Conservation (phyloP, 805 yeast species). For the Wickerhamiella bombiphila region DNA sequence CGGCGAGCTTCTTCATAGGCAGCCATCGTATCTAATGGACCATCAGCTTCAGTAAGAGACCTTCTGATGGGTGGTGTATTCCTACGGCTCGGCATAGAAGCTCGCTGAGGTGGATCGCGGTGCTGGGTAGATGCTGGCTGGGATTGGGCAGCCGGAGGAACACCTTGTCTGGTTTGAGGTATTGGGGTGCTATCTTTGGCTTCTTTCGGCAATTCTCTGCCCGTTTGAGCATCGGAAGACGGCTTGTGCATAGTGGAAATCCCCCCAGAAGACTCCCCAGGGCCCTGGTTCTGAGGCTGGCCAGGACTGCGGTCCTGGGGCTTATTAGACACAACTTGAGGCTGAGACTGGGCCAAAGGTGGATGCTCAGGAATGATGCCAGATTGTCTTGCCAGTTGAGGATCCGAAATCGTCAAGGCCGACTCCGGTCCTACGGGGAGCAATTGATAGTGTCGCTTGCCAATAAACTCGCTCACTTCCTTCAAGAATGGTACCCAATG, state of each 20-base stretch:
- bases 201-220: background rate
- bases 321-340: background rate
- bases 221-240: background rate
- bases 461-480: conserved; percentile 63
- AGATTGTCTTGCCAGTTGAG: background rate
- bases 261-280: too few relatives aligned
- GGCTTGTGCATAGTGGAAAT: background rate
- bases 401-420: background rate
- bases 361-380: background rate
- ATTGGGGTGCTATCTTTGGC: background rate
- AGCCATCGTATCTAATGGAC: conserved; percentile 16
- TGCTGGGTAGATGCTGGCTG: background rate
- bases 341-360: background rate
- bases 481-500: conserved; percentile 77
- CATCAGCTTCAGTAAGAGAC: conserved; percentile 4
- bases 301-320: background rate
- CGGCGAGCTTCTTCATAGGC: conserved; percentile 20
- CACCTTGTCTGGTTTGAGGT: background rate
- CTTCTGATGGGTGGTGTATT: background rate
- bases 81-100: background rate
- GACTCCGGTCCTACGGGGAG: conserved; percentile 5
- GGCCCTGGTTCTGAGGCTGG: background rate
- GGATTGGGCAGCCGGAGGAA: background rate
- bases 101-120: background rate
- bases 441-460: conserved; percentile 31